Base-by-base conservation (phyloP, 768 basidiomycete genomes). In the Lactifluus hygrophoroides region DNA sequence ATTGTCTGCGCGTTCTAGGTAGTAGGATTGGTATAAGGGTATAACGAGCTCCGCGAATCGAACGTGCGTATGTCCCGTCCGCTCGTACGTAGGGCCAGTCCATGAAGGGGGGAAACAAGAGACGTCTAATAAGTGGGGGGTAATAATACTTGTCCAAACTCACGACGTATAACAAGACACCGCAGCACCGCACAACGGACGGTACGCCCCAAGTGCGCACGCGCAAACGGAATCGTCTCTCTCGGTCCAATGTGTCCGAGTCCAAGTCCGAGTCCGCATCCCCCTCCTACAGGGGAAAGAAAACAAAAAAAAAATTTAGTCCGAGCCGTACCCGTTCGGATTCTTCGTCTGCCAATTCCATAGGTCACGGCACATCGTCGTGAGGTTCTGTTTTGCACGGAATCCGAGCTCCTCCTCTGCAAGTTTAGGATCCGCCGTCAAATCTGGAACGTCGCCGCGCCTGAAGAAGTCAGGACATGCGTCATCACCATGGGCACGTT, bases 291-390 rank as follows among this genome's bases (percentile, higher is more conserved):
- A 3, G 27, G 5, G 30, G 23, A 32, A 32, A 49, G 14, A n/a
- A n/a, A n/a, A n/a, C n/a, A n/a, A 43, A 28, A 44, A 43, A 35
- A 42, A 30, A 21, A 42, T 13, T 52, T 23, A 63, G 40, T 62
- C 62, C 48, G 34, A 37, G 35, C 54, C 77, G 62, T 90, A 96
- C 3, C 94, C 94, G 30, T 80, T 69, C 7, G 89, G 90, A 66
- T 96, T 90, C 71, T 84, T 90, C n/a, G 83, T 84, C 76, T 98
- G 95, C 92, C 94, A 99, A 74, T 94, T 94, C 96, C 96, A 98
- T 66, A 96, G 76, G 72, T 99, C 96, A 56, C 82, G 77, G 72
- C 96, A 98, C 92, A 98, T 98, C 56, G 85, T 85, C 62, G 93
- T 86, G 45, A 99, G 78, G 65, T 84, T 78, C 67, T 83, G 79